These are phyloP conservation scores for Vitis rotundifolia DNA, from an alignment of 164 flowering plant species.

Conservation along the genomic window DNA sequence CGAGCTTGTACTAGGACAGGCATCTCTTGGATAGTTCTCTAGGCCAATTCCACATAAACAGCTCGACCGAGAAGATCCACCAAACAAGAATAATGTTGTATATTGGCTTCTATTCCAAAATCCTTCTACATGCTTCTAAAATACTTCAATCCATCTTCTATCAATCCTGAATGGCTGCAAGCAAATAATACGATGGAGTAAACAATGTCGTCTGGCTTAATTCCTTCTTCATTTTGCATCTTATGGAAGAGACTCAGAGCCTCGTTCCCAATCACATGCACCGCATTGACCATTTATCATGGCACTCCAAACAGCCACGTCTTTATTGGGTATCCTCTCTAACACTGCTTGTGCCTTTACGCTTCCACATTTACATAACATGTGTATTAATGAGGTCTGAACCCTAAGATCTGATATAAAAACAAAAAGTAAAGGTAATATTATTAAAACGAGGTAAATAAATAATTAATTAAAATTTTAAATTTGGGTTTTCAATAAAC, in stretches of 20 bases:
- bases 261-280: slow-evolving; percentile 39
- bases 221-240: slow-evolving; percentile 27
- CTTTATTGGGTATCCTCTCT: slow-evolving; percentile 23
- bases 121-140: slow-evolving; percentile 33
- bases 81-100: slow-evolving; percentile 32
- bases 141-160: slow-evolving; percentile 34
- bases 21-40: slow-evolving; percentile 25
- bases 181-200: slow-evolving; percentile 31
- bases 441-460: too few relatives aligned
- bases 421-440: too few relatives aligned
- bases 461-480: too few relatives aligned
- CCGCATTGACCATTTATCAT: slow-evolving; percentile 41
- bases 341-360: slow-evolving; percentile 32
- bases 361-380: slow-evolving; percentile 47
- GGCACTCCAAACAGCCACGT: slow-evolving; percentile 45
- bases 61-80: slow-evolving; percentile 11
- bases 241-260: slow-evolving; percentile 33
- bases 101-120: slow-evolving; percentile 27
- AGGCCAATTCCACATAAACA: slow-evolving; percentile 31
- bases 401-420: slow-evolving; percentile 19
- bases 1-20: slow-evolving; percentile 21
- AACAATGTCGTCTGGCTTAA: slow-evolving; percentile 33
- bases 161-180: slow-evolving; percentile 40
- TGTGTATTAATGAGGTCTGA: slow-evolving; percentile 39
- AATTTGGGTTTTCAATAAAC: too few relatives aligned